A percentile compares a stretch with the other conserved stretches of the same genome.
Conservation (phyloP, 1,139 yeast genomes). For the Arxiozyma telluris region DNA sequence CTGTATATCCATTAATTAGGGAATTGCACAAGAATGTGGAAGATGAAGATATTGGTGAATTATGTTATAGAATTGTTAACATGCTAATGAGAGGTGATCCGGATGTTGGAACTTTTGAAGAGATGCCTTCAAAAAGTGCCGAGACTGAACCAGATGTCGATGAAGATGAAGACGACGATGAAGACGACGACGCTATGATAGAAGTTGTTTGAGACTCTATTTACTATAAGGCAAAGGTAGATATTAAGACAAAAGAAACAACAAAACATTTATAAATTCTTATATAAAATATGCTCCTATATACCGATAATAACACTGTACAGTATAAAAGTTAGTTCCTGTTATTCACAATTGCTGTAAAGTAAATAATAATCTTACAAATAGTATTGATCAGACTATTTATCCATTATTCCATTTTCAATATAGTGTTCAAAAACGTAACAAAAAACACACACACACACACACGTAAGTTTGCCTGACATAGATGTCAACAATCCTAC, state of each 20-base stretch:
- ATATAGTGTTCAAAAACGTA: neutral
- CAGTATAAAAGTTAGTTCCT: too few relatives aligned
- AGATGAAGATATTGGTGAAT: slow-evolving; percentile 56
- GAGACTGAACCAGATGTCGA: slow-evolving; percentile 33
- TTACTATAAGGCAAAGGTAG: neutral
- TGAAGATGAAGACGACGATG: slow-evolving; percentile 19
- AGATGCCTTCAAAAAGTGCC: slow-evolving; percentile 37
- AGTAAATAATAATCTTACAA: too few relatives aligned
- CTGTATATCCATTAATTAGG: slow-evolving; percentile 76
- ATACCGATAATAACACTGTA: neutral
- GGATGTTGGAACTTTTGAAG: slow-evolving; percentile 43
- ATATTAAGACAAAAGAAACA: too few relatives aligned
- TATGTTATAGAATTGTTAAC: slow-evolving; percentile 70
- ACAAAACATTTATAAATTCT: neutral
- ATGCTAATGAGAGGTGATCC: slow-evolving; percentile 89
- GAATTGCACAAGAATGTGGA: slow-evolving; percentile 68
- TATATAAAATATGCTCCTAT: neutral
- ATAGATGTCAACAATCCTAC: neutral
- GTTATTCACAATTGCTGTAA: neutral
- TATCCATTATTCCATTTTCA: neutral
- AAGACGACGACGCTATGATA: slow-evolving; percentile 25
- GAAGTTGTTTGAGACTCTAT: slow-evolving; percentile 23
- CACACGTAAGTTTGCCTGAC: neutral
- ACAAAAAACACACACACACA: too few relatives aligned
- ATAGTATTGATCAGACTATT: too few relatives aligned